Evolutionary conservation across 2,329 filamentous ascomycete genomes (phyloP), one percentile per base, ranked within the genome.

Genomic region (Chlorencoelia australis): DNA sequence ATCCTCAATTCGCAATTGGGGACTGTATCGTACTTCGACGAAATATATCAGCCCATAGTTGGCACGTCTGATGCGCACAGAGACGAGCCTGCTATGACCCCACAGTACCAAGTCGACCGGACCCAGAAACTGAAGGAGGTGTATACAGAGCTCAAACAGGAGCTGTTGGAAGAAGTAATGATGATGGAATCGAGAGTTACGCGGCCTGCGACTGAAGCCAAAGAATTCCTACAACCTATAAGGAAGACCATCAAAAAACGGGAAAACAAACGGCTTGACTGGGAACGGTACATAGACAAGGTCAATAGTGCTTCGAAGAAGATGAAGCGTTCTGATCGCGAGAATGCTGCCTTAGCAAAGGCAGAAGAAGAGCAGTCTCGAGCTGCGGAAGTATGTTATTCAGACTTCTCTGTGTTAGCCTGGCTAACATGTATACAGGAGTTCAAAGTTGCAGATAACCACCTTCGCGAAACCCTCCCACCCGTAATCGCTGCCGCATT

Each of bases 201-300:
- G 35, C 68, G 68, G 40, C 82, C 84, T 0, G 80, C 79, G 4
- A 73, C 72, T 39, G 71, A 80, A 35, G 81, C 81, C 6, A 80
- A 75, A 50, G 74, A 79, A 35, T 73, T 64, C 36, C 67, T 89
- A 41, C 73, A 78, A 46, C 77, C 81, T 2, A 68, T 91, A 55
- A 79, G 82, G 52, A 91, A 87, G 62, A 79, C 78, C 1, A 84
- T 93, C 53, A 91, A 89, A 62, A 87, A 85, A 59, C 68, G 86
- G 30, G 83, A 91, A 54, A 82, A 88, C 51, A 83, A 78, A 60
- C 79, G 85, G 35, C 57, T 88, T 41, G 86, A 93, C 56, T 91
- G 78, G 53, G 86, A 94, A 59, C 75, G 82, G 48, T 79, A 79
- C 47, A 77, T 84, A 57, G 73, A 78, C 48, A 76, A 78, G 43